phyloP scores from a whole-genome alignment of 352 stramenopile genomes.

The Pythium rishiriense region DNA sequence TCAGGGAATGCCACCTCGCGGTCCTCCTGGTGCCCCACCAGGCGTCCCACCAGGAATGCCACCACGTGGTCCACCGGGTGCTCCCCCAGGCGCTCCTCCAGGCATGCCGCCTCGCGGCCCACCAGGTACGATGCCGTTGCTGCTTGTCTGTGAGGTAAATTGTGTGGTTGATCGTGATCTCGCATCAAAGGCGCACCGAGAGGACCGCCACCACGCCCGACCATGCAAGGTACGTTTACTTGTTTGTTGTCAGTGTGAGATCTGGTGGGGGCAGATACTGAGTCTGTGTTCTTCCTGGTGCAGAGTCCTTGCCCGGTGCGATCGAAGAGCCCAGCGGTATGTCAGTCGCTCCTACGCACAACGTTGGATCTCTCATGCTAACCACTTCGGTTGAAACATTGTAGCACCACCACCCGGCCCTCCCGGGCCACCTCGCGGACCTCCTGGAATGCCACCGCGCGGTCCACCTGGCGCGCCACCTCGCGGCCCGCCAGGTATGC shows the following conservation, averaged over 20 bases:
- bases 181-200: constrained; percentile 13
- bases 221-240: constrained; percentile 23
- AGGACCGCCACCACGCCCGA: constrained; percentile 27
- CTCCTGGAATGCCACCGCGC: constrained; percentile 32
- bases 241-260: not conserved
- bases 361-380: too few species aligned
- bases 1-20: constrained; percentile 11
- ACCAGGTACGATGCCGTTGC: constrained; percentile 2
- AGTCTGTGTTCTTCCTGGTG: not conserved
- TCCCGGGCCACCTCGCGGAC: constrained; percentile 34
- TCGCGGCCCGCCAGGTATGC: constrained; percentile 28
- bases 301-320: constrained; percentile 23
- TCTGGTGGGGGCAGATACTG: too few species aligned
- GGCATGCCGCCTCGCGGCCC: constrained; percentile 25
- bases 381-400: constrained; percentile 22
- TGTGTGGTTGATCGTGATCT: not conserved
- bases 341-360: too few species aligned
- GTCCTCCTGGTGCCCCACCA: constrained; percentile 12
- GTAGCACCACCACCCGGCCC: constrained; percentile 21
- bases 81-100: constrained; percentile 19
- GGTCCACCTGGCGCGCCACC: constrained; percentile 14
- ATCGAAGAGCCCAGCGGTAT: constrained; percentile 17
- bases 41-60: constrained; percentile 23
- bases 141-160: not conserved
- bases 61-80: constrained; percentile 21